phyloP scores from a whole-genome alignment of 768 basidiomycete genomes.

The Mycena chlorophos region DNA sequence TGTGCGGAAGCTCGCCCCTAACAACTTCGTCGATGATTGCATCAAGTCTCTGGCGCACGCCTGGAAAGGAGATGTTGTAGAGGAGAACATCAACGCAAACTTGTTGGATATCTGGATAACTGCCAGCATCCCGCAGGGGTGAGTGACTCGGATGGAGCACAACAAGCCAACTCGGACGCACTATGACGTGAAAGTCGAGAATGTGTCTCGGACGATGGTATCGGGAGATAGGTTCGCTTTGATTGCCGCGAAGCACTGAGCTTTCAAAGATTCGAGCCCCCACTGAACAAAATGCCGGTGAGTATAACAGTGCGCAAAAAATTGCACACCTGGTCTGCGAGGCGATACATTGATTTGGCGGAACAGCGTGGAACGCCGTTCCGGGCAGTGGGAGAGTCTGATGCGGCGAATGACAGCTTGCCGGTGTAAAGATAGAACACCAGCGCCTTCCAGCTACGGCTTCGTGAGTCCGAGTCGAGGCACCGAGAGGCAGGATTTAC shows the following conservation, averaged over 20 bases:
- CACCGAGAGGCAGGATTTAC: background rate
- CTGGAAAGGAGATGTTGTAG: background rate
- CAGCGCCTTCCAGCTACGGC: constrained; percentile 37
- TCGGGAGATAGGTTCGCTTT: background rate
- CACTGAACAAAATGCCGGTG: background rate
- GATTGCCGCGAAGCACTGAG: background rate
- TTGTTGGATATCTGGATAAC: background rate
- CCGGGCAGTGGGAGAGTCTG: constrained; percentile 8
- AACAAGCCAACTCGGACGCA: no score
- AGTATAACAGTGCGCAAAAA: background rate
- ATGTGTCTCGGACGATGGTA: background rate
- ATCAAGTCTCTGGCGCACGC: background rate
- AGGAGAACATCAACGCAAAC: background rate
- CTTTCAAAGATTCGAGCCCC: background rate
- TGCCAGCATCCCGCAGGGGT: background rate
- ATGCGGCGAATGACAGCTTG: constrained; percentile 31
- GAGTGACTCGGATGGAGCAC: background rate
- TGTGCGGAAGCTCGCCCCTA: background rate
- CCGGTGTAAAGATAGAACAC: constrained; percentile 43
- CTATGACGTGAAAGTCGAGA: background rate
- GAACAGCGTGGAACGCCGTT: constrained; percentile 30
- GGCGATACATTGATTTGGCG: constrained; percentile 46
- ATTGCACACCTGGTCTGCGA: constrained; percentile 37
- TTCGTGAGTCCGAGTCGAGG: background rate
- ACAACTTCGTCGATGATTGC: background rate